Conservation (phyloP, 495 filamentous ascomycete genomes). For the Annulohypoxylon maeteangense region DNA sequence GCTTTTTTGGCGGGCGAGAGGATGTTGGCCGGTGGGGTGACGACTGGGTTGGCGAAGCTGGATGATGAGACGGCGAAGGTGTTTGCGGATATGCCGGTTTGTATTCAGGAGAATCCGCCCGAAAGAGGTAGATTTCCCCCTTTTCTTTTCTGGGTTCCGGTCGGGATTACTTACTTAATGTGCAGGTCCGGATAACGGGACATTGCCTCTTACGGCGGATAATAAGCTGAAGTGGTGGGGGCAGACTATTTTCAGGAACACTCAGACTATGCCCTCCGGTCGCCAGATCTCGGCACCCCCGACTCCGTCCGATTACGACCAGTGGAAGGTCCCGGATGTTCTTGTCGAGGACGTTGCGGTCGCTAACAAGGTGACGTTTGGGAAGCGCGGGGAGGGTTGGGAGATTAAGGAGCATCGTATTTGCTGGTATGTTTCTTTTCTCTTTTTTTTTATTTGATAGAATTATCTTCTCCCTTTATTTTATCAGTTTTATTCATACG, state of each 20-base stretch:
- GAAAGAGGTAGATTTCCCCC: conserved; percentile 23
- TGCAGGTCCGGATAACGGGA: conserved; percentile 46
- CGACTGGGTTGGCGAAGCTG: conserved; percentile 57
- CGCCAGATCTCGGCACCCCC: conserved; percentile 63
- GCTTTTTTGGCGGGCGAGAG: conserved; percentile 62
- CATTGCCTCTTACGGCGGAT: conserved; percentile 52
- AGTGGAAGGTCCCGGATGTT: conserved; percentile 60
- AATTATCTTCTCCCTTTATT: neutral
- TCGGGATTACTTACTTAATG: neutral
- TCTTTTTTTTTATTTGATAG: neutral
- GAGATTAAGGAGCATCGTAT: conserved; percentile 46
- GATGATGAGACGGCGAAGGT: conserved; percentile 40
- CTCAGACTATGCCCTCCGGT: conserved; percentile 52
- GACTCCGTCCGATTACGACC: conserved; percentile 50
- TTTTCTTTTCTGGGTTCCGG: neutral
- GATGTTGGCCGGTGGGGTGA: conserved; percentile 67
- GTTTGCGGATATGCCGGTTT: conserved; percentile 51
- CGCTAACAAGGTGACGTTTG: conserved; percentile 44
- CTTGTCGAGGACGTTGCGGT: conserved; percentile 45
- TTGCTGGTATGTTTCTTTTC: conserved; percentile 46
- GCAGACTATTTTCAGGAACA: conserved; percentile 63
- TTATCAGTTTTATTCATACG: neutral
- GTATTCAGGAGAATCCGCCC: conserved; percentile 47
- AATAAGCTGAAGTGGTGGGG: conserved; percentile 64
- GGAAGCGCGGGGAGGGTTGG: conserved; percentile 27